These are phyloP conservation scores for Stylosanthes scabra DNA, from an alignment of 331 rosid species.

Conservation along the genomic window DNA sequence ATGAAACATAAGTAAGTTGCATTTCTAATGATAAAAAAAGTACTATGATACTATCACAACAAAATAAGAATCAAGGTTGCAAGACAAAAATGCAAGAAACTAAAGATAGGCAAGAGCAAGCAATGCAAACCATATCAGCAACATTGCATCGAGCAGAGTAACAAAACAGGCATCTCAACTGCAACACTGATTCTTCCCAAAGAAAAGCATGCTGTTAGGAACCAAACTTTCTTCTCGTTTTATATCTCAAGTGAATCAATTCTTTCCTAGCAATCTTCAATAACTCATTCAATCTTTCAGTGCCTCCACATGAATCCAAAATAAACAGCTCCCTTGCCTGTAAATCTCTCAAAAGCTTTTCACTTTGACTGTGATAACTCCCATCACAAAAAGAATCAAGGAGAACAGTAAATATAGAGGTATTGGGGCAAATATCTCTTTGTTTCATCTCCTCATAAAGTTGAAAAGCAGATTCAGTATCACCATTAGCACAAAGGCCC, in stretches of 20 bases:
- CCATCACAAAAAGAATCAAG: constrained; percentile 49
- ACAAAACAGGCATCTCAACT: constrained; percentile 11
- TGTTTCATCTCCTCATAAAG: constrained; percentile 77
- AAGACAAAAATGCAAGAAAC: no score
- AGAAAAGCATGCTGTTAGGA: constrained; percentile 9
- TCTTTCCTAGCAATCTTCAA: constrained; percentile 52
- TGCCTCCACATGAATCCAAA: constrained; percentile 46
- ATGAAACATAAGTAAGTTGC: not conserved
- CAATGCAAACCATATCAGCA: constrained; percentile 35
- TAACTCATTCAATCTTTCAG: constrained; percentile 41
- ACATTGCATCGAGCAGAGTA: constrained; percentile 1
- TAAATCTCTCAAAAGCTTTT: constrained; percentile 63
- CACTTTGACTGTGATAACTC: constrained; percentile 47
- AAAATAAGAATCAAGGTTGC: not conserved
- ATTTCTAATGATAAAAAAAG: constrained; percentile 7
- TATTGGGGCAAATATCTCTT: constrained; percentile 63
- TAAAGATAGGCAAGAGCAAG: no score
- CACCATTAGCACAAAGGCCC: constrained; percentile 70
- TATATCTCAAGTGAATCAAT: constrained; percentile 47
- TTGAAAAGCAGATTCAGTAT: constrained; percentile 61
- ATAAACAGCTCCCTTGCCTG: constrained; percentile 57
- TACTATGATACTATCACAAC: not conserved
- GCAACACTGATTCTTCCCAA: not conserved
- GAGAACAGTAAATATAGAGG: constrained; percentile 60
- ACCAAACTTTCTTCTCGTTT: constrained; percentile 37